Evolutionary conservation across 495 filamentous ascomycete species (phyloP).

Genomic region (Bryoglossum gracile): DNA sequence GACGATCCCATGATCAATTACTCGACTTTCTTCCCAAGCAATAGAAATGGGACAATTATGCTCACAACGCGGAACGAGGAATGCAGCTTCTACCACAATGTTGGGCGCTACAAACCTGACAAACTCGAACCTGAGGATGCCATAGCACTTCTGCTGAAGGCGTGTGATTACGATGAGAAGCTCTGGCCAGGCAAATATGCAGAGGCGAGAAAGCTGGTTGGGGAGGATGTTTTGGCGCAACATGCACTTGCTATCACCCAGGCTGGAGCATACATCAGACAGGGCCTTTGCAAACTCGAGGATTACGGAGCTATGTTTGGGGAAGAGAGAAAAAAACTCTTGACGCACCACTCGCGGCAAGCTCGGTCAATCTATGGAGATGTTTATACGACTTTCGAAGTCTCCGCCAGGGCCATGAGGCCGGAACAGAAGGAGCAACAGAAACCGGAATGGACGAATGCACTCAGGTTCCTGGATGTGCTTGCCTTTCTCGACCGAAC

Average conservation of each 20-base stretch:
- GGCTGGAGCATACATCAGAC: neutral
- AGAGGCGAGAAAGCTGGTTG: neutral
- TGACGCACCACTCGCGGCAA: neutral
- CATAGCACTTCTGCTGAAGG: conserved; percentile 19
- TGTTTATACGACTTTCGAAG: neutral
- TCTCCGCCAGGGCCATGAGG: neutral
- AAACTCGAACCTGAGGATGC: conserved; percentile 25
- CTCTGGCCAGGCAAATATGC: too few species aligned
- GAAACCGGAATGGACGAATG: neutral
- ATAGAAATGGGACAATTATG: conserved; percentile 30
- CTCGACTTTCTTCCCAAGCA: conserved; percentile 30
- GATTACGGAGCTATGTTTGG: neutral
- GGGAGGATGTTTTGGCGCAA: neutral
- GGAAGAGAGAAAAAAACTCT: neutral
- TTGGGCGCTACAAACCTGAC: conserved; percentile 26
- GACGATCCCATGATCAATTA: conserved; percentile 34
- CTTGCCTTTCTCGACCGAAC: neutral
- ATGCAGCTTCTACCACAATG: conserved; percentile 26
- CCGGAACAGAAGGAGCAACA: neutral
- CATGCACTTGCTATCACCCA: neutral
- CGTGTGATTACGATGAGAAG: too few species aligned
- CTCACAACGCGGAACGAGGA: conserved; percentile 37
- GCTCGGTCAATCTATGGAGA: neutral
- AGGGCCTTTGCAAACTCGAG: neutral
- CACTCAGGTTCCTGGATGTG: neutral